Evolutionary conservation across 2,329 filamentous ascomycete genomes (phyloP).

Genomic region (Cordyceps fumosorosea): DNA sequence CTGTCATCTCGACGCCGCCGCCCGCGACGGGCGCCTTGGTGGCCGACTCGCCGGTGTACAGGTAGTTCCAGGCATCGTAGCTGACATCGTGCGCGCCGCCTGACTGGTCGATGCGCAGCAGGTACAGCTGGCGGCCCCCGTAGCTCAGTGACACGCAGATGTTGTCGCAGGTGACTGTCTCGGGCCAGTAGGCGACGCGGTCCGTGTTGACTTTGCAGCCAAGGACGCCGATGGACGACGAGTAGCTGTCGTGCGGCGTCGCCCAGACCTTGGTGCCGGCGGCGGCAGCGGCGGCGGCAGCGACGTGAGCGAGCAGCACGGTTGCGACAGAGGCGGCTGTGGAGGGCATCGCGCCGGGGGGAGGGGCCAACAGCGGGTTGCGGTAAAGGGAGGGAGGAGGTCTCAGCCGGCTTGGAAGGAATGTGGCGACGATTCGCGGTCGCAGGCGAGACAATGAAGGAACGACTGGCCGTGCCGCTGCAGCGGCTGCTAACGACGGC

Average conservation of each 20-base stretch:
- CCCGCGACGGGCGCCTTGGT: slow-evolving; percentile 38
- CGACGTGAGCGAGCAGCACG: neutral
- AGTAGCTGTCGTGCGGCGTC: slow-evolving; percentile 44
- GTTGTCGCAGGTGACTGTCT: slow-evolving; percentile 37
- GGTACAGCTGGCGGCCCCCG: slow-evolving; percentile 18
- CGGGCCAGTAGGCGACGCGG: slow-evolving; percentile 47
- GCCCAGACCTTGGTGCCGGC: slow-evolving; percentile 19
- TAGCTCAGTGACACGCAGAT: slow-evolving; percentile 32
- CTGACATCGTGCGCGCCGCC: slow-evolving; percentile 41
- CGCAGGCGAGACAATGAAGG: neutral
- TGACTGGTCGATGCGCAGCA: slow-evolving; percentile 22
- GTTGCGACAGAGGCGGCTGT: neutral
- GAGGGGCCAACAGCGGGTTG: neutral
- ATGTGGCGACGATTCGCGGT: neutral
- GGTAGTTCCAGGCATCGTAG: slow-evolving; percentile 48
- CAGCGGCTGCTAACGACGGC: neutral
- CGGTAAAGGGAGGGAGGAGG: neutral
- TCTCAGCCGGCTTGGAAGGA: neutral
- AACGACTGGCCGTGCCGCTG: slow-evolving; percentile 5
- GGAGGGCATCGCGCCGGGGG: neutral
- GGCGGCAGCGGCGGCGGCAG: slow-evolving; percentile 1
- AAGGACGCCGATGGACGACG: slow-evolving; percentile 42
- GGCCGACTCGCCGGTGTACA: slow-evolving; percentile 41
- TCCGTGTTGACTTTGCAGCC: slow-evolving; percentile 48
- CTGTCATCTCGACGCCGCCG: slow-evolving; percentile 42